Conservation (phyloP, 2,329 filamentous ascomycete genomes). For the Diaporthe sp. region DNA sequence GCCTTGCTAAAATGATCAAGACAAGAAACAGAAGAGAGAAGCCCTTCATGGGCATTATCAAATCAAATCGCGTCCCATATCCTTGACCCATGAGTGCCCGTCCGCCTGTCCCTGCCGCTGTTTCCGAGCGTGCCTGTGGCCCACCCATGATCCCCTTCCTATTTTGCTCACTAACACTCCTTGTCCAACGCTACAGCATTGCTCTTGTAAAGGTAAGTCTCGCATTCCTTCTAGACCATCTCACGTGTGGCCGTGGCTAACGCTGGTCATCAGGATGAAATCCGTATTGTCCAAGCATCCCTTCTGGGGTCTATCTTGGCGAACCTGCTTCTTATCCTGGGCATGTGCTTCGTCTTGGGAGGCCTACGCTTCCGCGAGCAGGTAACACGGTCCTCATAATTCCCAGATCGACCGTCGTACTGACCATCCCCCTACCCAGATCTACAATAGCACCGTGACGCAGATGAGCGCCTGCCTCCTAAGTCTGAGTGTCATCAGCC, state of each 20-base stretch:
- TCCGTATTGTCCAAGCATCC: constrained; percentile 92
- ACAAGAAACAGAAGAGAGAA: constrained; percentile 61
- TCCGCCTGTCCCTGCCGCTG: constrained; percentile 23
- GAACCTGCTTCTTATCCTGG: constrained; percentile 88
- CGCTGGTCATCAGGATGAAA: constrained; percentile 71
- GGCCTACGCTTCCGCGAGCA: constrained; percentile 91
- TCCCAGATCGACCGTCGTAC: constrained; percentile 11
- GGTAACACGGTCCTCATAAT: constrained; percentile 55
- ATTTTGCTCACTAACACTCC: constrained; percentile 52
- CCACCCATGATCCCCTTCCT: constrained; percentile 42
- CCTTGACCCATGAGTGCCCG: constrained; percentile 44
- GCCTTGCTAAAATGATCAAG: constrained; percentile 55
- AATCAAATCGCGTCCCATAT: constrained; percentile 61
- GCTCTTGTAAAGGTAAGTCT: constrained; percentile 75
- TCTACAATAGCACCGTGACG: constrained; percentile 95
- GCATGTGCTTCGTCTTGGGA: constrained; percentile 91
- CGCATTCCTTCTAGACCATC: neutral
- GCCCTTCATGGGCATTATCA: constrained; percentile 74
- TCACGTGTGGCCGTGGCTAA: constrained; percentile 45
- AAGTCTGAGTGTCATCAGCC: constrained; percentile 89
- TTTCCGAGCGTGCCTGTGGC: constrained; percentile 33
- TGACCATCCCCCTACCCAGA: constrained; percentile 55
- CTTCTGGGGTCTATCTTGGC: constrained; percentile 90
- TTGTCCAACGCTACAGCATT: constrained; percentile 67
- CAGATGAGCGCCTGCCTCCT: constrained; percentile 96